A percentile compares a stretch with the other conserved stretches of the same genome.
Conservation (phyloP, 140 eudicot species). For the Cichorium intybus region DNA sequence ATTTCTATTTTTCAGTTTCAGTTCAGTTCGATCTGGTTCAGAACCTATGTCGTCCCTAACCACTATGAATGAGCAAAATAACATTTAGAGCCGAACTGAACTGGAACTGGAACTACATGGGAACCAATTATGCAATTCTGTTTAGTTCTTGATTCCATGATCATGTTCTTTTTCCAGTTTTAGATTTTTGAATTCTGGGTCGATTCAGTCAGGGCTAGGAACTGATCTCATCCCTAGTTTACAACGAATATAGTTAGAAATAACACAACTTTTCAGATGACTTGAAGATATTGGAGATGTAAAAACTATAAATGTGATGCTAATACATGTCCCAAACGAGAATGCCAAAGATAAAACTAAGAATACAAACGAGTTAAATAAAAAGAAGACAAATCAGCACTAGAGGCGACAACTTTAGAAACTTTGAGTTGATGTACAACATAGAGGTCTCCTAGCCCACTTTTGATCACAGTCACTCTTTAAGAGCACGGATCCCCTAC, state of each 20-base stretch:
- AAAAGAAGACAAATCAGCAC: slow-evolving; percentile 8
- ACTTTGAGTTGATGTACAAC: not conserved
- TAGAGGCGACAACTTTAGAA: not conserved
- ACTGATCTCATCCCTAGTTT: no score
- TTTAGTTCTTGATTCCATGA: no score
- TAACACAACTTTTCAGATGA: not conserved
- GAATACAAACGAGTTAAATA: not conserved
- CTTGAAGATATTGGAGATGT: not conserved
- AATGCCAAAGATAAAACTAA: not conserved
- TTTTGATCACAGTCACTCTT: not conserved
- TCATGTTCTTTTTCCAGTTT: no score
- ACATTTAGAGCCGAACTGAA: no score
- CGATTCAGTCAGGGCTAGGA: no score
- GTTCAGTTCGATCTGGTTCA: no score
- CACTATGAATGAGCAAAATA: no score
- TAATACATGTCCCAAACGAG: slow-evolving; percentile 15
- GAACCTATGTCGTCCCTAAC: no score
- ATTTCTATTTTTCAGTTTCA: no score
- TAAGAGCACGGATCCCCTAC: not conserved
- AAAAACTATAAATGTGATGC: not conserved
- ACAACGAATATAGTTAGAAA: slow-evolving; percentile 1
- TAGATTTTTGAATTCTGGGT: no score
- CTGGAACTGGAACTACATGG: no score
- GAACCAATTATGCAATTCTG: no score
- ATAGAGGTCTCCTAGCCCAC: not conserved